Base-by-base conservation (phyloP, 441 rosid genomes). In the Jatropha podagrica region DNA sequence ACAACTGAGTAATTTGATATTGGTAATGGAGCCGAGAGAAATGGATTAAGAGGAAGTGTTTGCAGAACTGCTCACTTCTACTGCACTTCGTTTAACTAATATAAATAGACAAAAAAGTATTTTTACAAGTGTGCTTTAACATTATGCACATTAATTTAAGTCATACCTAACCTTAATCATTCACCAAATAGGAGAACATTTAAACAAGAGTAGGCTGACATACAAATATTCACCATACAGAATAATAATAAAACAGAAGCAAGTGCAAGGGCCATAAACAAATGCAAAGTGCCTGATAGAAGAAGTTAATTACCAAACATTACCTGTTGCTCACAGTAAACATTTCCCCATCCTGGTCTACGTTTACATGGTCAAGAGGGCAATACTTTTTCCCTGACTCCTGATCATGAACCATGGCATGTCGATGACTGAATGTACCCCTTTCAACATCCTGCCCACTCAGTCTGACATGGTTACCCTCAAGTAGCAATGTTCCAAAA, bases 381-480 rank as follows among this genome's bases (percentile, higher is more conserved):
- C 96, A 96, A 78, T 96, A 96, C 83, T 85, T 70, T 71, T 88
- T 85, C 79, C 99, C 96, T 4, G 96, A 88, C 78, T 92, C 97
- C 73, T 96, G 98, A 86, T 94, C 97, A 72, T 94, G 98, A 84
- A 94, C 44, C 27, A 92, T 90, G 4, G 99, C 80, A 84, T 94
- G 99, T 41, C 99, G 88, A 76, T 96, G 97, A 83, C 98, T 96
- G 80, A 91, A 96, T 44, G 99, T 96, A 78, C 98, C 99, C 82
- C 99, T 86, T 85, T 96, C 98, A 13, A 94, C 99, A 86, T 96
- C 99, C 82, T 94, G 99, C 44, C 98, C 99, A 27, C 99, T 94
- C 89, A 96, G 80, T 49, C 99, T 87, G 67, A 96, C 98, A 83
- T 94, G 99, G 82, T 96, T 94, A 72, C 98, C 99, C 86, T 96